Conservation (phyloP, 1,139 yeast species). For the Hemisphaericaspora lyxosophila region DNA sequence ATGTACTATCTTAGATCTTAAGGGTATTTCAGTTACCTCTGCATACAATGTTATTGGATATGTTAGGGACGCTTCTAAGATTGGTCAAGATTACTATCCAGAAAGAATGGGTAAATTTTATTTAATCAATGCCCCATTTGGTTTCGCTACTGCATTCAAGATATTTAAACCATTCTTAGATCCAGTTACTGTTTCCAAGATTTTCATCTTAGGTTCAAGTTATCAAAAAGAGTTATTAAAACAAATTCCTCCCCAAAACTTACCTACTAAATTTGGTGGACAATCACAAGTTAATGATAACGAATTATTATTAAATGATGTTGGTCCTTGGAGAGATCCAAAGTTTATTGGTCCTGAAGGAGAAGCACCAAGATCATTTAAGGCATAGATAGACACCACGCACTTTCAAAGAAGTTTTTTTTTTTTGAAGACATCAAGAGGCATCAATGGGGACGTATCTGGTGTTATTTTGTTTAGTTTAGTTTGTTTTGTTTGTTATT, state of each 20-base stretch:
- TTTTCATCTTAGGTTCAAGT: conserved; percentile 77
- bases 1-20: conserved; percentile 91
- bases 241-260: conserved; percentile 90
- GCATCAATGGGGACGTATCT: not conserved
- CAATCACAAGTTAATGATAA: conserved; percentile 65
- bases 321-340: conserved; percentile 97
- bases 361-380: conserved; percentile 67
- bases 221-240: conserved; percentile 82
- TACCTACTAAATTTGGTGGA: conserved; percentile 92
- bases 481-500: not conserved
- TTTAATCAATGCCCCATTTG: conserved; percentile 95
- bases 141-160: conserved; percentile 90
- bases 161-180: conserved; percentile 91
- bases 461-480: too few species aligned
- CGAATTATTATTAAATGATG: conserved; percentile 82
- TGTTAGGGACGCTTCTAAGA: conserved; percentile 87
- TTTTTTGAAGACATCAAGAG: too few species aligned
- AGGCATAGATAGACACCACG: not conserved
- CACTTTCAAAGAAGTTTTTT: too few species aligned
- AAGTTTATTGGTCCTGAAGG: conserved; percentile 84
- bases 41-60: conserved; percentile 85
- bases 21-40: conserved; percentile 83
- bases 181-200: conserved; percentile 97
- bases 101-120: conserved; percentile 99
- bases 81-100: conserved; percentile 98